Base-by-base conservation (phyloP, 139 green algal genomes). In the Coelastrella sp. region DNA sequence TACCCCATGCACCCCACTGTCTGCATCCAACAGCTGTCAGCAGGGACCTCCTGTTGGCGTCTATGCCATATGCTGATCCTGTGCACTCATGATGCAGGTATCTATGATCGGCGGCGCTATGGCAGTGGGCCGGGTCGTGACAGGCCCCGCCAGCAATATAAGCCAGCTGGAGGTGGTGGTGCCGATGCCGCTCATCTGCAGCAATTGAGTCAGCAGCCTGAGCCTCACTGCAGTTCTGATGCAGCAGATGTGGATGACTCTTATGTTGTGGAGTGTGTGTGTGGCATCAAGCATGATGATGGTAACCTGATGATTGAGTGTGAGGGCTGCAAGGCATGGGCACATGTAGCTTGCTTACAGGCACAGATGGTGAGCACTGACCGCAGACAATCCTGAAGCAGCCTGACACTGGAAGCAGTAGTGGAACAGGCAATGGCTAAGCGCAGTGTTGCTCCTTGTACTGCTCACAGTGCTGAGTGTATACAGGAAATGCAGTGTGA, bases 271-370 rank as follows among this genome's bases (percentile, higher is more conserved):
- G 87, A 91, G 59, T 97, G 95, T 82, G 87, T 90, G 5, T 97
- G 95, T 80, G 95, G 95, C 14, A 91, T 94, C 17, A 90, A 72
- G 24, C 91, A 90, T 24, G 95, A 97, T 79, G 95, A 97, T 49
- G 95, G 95, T 7, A 75, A 94, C 76, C 76, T 93, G 81, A 97
- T 97, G 95, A 95, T 97, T 27, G 95, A 97, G 90, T 97, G 95
- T 79, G 95, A 97, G 87, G 11, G 15, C 4, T 97, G 95, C 92
- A 91, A 93, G 7, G 92, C 91, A 14, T 97, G 95, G 95, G 93
- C 94, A 14, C 95, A 97, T 78, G 91, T 84, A 0, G 76, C 35
- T 35, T 97, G 95, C 90, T 79, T 96, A 9, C 56, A 87, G 15
- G 19, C 25, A 60, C 90, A 93, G 78, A 90, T 90, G 87, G 87